Conservation (phyloP, 352 stramenopile species). For the Salisapilia sapeloensis region DNA sequence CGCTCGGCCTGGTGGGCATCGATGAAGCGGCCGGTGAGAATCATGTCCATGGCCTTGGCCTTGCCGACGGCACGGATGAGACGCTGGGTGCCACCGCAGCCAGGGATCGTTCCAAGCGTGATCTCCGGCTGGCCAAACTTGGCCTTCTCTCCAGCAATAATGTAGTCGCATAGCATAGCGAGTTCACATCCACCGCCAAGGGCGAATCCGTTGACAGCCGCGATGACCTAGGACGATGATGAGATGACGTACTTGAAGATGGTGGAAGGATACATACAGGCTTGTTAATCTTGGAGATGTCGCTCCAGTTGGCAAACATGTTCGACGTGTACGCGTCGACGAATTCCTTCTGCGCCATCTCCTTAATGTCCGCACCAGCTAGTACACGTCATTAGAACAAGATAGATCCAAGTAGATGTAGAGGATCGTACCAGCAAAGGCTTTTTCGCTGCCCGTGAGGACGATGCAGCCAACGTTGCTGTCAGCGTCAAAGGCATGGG, state of each 20-base stretch:
- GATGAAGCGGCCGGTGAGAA: slow-evolving; percentile 96
- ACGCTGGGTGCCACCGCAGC: slow-evolving; percentile 91
- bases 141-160: slow-evolving; percentile 90
- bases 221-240: slow-evolving; percentile 57
- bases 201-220: slow-evolving; percentile 96
- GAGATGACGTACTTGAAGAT: not conserved
- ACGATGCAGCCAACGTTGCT: slow-evolving; percentile 90
- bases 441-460: slow-evolving; percentile 91
- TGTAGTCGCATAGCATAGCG: slow-evolving; percentile 98
- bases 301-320: slow-evolving; percentile 95
- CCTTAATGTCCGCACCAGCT: slow-evolving; percentile 93
- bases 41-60: slow-evolving; percentile 98
- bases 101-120: slow-evolving; percentile 95
- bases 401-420: not conserved
- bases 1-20: slow-evolving; percentile 88
- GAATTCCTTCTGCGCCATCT: slow-evolving; percentile 91
- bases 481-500: slow-evolving; percentile 85
- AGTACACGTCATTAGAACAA: slow-evolving; percentile 1
- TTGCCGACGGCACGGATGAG: slow-evolving; percentile 96
- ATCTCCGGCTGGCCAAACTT: slow-evolving; percentile 99
- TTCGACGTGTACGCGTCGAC: slow-evolving; percentile 88
- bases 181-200: slow-evolving; percentile 96
- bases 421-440: slow-evolving; percentile 72
- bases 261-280: slow-evolving; percentile 36
- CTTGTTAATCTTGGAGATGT: slow-evolving; percentile 90